phyloP scores from a whole-genome alignment of 2,329 filamentous ascomycete species.

The Ceratocystis lukuohia region DNA sequence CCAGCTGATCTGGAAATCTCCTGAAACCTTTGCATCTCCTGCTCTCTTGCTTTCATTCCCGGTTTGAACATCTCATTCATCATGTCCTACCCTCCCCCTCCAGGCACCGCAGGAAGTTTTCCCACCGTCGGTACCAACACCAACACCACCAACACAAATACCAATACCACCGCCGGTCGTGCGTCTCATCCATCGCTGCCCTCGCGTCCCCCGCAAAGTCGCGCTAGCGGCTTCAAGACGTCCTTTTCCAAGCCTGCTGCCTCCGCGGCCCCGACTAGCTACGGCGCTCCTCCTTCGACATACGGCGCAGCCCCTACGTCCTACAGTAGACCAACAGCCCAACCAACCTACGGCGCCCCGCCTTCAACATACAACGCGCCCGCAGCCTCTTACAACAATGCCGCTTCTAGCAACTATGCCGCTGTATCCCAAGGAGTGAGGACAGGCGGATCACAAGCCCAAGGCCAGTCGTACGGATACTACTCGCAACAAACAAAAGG shows the following conservation, averaged over 20 bases:
- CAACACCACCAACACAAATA: neutral
- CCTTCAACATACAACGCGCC: constrained; percentile 29
- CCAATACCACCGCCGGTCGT: constrained; percentile 14
- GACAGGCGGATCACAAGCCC: neutral
- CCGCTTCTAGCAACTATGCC: constrained; percentile 25
- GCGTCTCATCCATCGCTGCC: constrained; percentile 52
- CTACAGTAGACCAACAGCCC: constrained; percentile 21
- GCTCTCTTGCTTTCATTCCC: neutral
- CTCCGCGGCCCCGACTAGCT: constrained; percentile 27
- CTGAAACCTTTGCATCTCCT: neutral
- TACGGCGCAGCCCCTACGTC: constrained; percentile 10
- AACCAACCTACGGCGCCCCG: constrained; percentile 34
- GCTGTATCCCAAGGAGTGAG: constrained; percentile 12
- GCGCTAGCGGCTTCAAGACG: constrained; percentile 33
- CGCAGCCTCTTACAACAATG: constrained; percentile 24
- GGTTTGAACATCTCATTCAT: constrained; percentile 39
- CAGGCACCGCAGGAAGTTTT: constrained; percentile 48
- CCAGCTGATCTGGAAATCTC: neutral
- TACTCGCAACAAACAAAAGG: constrained; percentile 19
- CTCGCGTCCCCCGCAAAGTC: constrained; percentile 57
- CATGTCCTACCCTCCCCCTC: constrained; percentile 80
- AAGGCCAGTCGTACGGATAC: constrained; percentile 4
- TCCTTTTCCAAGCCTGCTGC: constrained; percentile 34
- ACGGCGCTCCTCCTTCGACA: constrained; percentile 23
- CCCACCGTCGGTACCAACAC: constrained; percentile 25